Evolutionary conservation across 163 green algal genomes (phyloP), one percentile per base, ranked within the genome.

Genomic region (Chlamydomonas reinhardtii): DNA sequence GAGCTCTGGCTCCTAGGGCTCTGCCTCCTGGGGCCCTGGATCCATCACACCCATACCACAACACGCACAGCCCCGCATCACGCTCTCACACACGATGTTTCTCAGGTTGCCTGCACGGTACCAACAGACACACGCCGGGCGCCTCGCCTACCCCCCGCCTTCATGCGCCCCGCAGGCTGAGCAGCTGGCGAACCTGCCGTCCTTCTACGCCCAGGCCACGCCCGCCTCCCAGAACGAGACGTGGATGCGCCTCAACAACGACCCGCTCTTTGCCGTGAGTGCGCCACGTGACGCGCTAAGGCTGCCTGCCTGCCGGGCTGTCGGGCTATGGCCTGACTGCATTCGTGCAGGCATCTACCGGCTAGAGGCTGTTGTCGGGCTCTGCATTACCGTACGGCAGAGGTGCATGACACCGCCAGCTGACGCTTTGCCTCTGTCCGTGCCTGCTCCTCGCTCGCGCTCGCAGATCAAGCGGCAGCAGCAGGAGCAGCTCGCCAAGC

Each of bases 181-280:
- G 59, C 66, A 91, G 22, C 82, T 92, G 17, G 83, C 91, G 19
- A 24, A 89, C 66, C 86, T 97, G 70, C 94, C 92, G 5, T 92
- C 92, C 27, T 94, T 97, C 78, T 93, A 96, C 25, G 73, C 90
- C 34, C 84, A 94, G 11, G 94, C 96, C 75, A 96, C 94, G 14
- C 94, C 95, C 11, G 89, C 92, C 6, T 95, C 92, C 16, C 92
- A 95, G 39, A 98, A 98, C 71, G 96, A 99, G 92, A 93, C 93
- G 32, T 99, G 96, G 96, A 76, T 90, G 39, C 92, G 96, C 1
- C 83, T 99, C 70, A 96, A 98, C 88, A 94, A 95, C 37, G 96
- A 99, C 84, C 96, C 96, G 2, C 89, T 99, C 34, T 95, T 98
- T 65, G 94, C 94, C 84, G 92, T 95, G 68, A 71, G 90, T n/a